Percentiles rank a stretch among this genome's conserved stretches.
Evolutionary conservation across 2,329 filamentous ascomycete species (phyloP).

Genomic region (Verticillium alfalfae): DNA sequence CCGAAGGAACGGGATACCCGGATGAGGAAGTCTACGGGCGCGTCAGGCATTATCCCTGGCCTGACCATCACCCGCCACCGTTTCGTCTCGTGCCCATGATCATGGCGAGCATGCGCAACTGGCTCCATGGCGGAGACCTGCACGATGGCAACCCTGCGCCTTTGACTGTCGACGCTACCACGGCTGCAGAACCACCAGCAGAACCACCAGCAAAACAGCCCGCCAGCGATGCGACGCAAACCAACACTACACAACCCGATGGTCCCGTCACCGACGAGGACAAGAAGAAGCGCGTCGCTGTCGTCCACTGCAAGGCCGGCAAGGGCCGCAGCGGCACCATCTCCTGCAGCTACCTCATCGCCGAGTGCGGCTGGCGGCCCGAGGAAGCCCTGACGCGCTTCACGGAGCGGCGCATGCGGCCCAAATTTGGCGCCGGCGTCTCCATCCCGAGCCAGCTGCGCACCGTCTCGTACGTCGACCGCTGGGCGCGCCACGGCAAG

Average conservation of each 20-base stretch:
- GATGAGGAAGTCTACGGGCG: constrained; percentile 82
- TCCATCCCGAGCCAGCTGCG: constrained; percentile 89
- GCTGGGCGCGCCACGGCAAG: constrained; percentile 72
- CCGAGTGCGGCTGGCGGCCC: constrained; percentile 63
- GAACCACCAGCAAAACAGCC: background rate
- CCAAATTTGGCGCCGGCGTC: constrained; percentile 81
- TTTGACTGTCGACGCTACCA: background rate
- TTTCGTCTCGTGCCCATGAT: constrained; percentile 85
- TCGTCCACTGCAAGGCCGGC: constrained; percentile 96
- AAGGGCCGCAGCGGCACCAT: constrained; percentile 90
- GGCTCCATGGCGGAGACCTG: constrained; percentile 56
- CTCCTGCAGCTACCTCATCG: constrained; percentile 83
- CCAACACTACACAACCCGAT: constrained; percentile 1
- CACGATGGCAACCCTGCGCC: constrained; percentile 15
- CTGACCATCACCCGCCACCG: constrained; percentile 93
- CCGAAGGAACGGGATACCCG: constrained; percentile 92
- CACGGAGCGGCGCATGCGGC: constrained; percentile 83
- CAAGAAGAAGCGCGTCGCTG: constrained; percentile 59
- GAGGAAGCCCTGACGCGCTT: constrained; percentile 50
- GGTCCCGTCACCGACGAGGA: constrained; percentile 16
- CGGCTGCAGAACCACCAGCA: no score
- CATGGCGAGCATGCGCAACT: constrained; percentile 88
- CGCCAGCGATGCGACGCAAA: constrained; percentile 7
- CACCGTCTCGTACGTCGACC: constrained; percentile 83
- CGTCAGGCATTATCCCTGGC: constrained; percentile 90